These are phyloP conservation scores for Psilocybe subaeruginosa DNA, from an alignment of 768 basidiomycete species.

Conservation along the genomic window DNA sequence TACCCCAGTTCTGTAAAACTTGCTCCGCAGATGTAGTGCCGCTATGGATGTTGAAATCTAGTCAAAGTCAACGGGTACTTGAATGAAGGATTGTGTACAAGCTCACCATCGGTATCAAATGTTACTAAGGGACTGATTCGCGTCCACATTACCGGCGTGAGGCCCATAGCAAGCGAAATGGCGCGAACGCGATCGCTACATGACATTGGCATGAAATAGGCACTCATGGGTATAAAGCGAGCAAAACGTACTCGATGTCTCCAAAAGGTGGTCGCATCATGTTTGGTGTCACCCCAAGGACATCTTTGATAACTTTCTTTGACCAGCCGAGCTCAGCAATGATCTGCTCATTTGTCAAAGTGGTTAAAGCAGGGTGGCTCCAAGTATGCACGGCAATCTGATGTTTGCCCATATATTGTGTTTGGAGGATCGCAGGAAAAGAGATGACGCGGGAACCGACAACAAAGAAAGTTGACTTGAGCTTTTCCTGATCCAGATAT, in stretches of 20 bases:
- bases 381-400: constrained; percentile 75
- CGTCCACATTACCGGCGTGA: constrained; percentile 91
- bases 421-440: constrained; percentile 68
- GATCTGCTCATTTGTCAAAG: constrained; percentile 75
- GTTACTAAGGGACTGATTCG: constrained; percentile 58
- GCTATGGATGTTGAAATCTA: constrained; percentile 82
- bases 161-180: constrained; percentile 80
- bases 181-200: constrained; percentile 83
- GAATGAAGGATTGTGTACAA: constrained; percentile 1
- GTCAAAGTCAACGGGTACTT: constrained; percentile 8
- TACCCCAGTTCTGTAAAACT: constrained; percentile 73
- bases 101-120: constrained; percentile 71
- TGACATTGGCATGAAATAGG: constrained; percentile 11
- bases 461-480: constrained; percentile 87
- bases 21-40: constrained; percentile 59
- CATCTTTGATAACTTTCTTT: constrained; percentile 82
- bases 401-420: constrained; percentile 78
- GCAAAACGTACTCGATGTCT: constrained; percentile 64
- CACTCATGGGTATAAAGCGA: neutral
- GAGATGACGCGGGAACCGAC: constrained; percentile 82
- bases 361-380: constrained; percentile 77
- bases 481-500: constrained; percentile 63
- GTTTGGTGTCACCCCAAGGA: constrained; percentile 76
- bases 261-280: constrained; percentile 84
- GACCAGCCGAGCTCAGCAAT: constrained; percentile 91